Evolutionary conservation across 2,329 filamentous ascomycete genomes (phyloP).

Genomic region (Neurospora sp.): DNA sequence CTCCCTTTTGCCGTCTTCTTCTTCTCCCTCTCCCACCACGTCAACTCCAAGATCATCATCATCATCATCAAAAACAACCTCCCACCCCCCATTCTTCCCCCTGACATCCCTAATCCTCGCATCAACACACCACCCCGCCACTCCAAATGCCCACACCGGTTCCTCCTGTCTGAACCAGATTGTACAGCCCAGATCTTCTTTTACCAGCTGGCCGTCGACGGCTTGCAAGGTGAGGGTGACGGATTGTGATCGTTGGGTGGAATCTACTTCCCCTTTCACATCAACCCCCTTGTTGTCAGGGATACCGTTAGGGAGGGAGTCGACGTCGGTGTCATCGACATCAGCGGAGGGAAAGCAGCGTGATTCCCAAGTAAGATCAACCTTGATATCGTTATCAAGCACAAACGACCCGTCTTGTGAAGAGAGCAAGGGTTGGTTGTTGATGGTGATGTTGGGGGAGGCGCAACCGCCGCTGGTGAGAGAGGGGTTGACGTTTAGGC

Average conservation of each 20-base stretch:
- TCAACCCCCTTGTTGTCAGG: no score
- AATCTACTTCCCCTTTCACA: no score
- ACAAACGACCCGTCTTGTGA: neutral
- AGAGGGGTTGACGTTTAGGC: neutral
- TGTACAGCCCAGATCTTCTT: neutral
- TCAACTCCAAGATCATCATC: neutral
- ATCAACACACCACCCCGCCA: neutral
- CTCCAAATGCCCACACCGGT: neutral
- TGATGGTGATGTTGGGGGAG: neutral
- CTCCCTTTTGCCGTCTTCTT: neutral
- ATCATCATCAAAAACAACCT: neutral
- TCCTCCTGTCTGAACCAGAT: neutral
- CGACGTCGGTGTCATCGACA: neutral
- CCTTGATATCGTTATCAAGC: neutral
- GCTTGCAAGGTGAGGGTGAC: neutral
- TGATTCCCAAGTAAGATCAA: neutral
- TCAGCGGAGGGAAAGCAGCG: neutral
- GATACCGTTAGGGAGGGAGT: neutral
- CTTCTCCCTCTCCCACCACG: neutral
- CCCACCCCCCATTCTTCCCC: neutral
- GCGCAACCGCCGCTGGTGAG: neutral
- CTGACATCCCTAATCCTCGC: neutral
- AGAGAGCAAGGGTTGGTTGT: neutral
- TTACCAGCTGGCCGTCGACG: neutral
- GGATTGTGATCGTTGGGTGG: neutral